Evolutionary conservation across 768 basidiomycete species (phyloP).

Genomic region (Sarcomyxa edulis): DNA sequence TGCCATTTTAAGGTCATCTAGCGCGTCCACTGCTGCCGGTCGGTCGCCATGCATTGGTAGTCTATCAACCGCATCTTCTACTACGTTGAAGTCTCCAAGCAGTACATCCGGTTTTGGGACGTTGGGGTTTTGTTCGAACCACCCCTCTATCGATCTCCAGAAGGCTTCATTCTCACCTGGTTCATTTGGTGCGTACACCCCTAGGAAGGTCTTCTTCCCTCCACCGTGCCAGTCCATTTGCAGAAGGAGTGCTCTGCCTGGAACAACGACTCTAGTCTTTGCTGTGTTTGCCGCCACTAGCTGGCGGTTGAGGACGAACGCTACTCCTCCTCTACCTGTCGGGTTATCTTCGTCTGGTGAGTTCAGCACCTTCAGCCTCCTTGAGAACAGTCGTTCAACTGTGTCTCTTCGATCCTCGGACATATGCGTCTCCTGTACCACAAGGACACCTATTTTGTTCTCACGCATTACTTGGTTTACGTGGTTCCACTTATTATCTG

Average conservation of each 20-base stretch:
- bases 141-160: conserved; percentile 17
- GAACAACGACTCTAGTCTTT: conserved; percentile 11
- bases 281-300: conserved; percentile 12
- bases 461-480: conserved; percentile 20
- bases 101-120: conserved; percentile 24
- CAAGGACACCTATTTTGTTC: conserved; percentile 20
- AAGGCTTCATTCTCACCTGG: conserved; percentile 19
- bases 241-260: conserved; percentile 21
- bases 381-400: conserved; percentile 4
- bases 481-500: conserved; percentile 18
- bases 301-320: conserved; percentile 26
- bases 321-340: conserved; percentile 23
- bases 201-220: conserved; percentile 18
- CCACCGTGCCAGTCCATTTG: conserved; percentile 12
- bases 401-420: conserved; percentile 1
- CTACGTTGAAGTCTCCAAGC: conserved; percentile 37
- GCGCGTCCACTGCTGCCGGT: conserved; percentile 1
- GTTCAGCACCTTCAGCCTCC: conserved; percentile 14
- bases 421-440: conserved; percentile 28
- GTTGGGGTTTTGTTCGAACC: conserved; percentile 4
- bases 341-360: conserved; percentile 11
- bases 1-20: conserved; percentile 14
- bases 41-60: conserved; percentile 21
- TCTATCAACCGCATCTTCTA: conserved; percentile 30
- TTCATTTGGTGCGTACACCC: conserved; percentile 30